Conservation (phyloP, 208 protist species). For the Acanthamoeba quina region DNA sequence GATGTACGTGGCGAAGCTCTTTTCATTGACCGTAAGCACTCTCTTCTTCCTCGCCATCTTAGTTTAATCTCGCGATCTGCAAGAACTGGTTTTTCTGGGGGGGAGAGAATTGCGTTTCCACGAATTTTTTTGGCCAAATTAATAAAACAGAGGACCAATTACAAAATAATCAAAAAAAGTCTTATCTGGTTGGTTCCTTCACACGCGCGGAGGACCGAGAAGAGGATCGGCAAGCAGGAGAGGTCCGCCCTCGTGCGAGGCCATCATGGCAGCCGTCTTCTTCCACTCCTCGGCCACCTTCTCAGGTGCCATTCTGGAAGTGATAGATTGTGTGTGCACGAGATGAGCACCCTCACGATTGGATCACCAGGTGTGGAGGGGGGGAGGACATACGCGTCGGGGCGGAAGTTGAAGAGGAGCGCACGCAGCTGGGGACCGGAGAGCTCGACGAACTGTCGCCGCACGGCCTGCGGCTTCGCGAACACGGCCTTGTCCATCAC, state of each 20-base stretch:
- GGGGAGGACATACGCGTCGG: slow-evolving; percentile 52
- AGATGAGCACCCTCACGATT: neutral
- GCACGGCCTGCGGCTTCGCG: neutral
- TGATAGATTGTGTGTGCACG: neutral
- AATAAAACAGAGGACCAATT: neutral
- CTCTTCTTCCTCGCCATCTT: neutral
- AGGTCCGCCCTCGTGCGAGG: slow-evolving; percentile 21
- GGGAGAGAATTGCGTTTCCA: no score
- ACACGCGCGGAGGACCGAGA: neutral
- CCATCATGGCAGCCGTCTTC: slow-evolving; percentile 29
- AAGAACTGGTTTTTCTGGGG: no score
- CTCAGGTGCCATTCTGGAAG: slow-evolving; percentile 39
- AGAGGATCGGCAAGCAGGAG: slow-evolving; percentile 15
- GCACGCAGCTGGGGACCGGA: slow-evolving; percentile 2
- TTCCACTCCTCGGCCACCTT: slow-evolving; percentile 36
- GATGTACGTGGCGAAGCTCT: slow-evolving; percentile 86
- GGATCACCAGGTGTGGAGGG: no score
- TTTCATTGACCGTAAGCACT: neutral
- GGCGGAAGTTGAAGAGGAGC: slow-evolving; percentile 64
- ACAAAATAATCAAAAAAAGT: neutral
- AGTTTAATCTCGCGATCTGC: no score
- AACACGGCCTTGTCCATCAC: slow-evolving; percentile 71
- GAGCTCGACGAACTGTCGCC: slow-evolving; percentile 13
- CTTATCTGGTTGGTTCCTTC: no score
- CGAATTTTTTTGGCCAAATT: no score